Evolutionary conservation across 1,139 yeast species (phyloP).

Genomic region (Blastobotrys aristatus): DNA sequence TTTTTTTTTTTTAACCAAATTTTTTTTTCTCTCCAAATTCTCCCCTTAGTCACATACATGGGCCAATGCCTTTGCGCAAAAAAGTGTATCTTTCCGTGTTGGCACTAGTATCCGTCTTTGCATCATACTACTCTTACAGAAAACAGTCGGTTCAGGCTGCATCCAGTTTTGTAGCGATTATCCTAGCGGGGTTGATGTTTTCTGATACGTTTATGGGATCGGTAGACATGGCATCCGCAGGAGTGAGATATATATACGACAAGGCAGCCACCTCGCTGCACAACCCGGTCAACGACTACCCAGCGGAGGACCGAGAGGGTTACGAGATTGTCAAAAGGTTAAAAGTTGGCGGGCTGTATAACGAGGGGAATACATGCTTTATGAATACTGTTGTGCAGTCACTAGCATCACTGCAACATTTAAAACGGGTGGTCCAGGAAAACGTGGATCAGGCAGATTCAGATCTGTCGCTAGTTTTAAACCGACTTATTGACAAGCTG

Average conservation of each 20-base stretch:
- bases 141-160: neutral
- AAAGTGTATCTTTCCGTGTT: neutral
- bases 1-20: neutral
- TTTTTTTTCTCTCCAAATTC: neutral
- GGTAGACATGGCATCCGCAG: constrained; percentile 34
- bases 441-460: constrained; percentile 3
- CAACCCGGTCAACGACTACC: constrained; percentile 12
- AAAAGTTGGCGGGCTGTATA: constrained; percentile 70
- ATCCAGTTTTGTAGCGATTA: constrained; percentile 1
- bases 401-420: constrained; percentile 66
- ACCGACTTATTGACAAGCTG: constrained; percentile 32
- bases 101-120: constrained; percentile 2
- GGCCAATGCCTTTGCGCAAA: neutral
- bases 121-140: neutral
- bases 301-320: constrained; percentile 24
- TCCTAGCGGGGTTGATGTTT: constrained; percentile 24
- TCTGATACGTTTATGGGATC: constrained; percentile 35
- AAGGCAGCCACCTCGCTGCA: constrained; percentile 22
- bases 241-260: constrained; percentile 30
- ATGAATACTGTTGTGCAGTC: constrained; percentile 88
- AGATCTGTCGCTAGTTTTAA: constrained; percentile 9
- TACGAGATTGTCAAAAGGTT: constrained; percentile 27
- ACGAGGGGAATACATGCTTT: constrained; percentile 91
- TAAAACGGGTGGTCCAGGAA: constrained; percentile 47
- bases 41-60: neutral